Evolutionary conservation across 78 protist genomes (phyloP).

Genomic region (Paulinella micropora): DNA sequence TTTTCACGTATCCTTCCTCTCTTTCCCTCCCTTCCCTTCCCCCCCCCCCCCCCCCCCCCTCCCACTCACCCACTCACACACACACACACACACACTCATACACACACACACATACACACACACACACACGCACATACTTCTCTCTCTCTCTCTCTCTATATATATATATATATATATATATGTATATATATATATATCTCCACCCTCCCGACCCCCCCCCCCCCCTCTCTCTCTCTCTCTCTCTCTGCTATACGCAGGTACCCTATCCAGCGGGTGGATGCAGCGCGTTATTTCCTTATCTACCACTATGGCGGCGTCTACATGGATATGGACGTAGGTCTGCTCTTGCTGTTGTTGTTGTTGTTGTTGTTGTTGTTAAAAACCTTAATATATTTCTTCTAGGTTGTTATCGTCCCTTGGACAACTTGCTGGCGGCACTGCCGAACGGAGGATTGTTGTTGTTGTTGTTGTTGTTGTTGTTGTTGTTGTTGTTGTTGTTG

Average conservation of each 20-base stretch:
- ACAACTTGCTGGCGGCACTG: no score
- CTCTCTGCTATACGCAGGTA: neutral
- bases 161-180: neutral
- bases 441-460: no score
- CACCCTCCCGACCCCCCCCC: neutral
- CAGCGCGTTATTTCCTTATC: neutral
- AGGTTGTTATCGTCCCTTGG: no score
- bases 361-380: no score
- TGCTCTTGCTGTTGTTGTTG: no score
- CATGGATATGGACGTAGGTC: neutral
- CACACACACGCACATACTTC: neutral
- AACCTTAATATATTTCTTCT: no score
- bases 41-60: neutral
- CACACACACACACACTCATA: neutral
- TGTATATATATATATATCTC: neutral
- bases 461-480: no score
- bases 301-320: neutral
- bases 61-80: no score
- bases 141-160: neutral
- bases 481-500: no score
- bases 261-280: neutral
- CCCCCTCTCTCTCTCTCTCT: neutral
- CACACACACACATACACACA: neutral
- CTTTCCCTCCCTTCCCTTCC: neutral
- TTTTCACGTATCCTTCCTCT: neutral